A percentile compares a stretch with the other conserved stretches of the same genome.
phyloP scores from a whole-genome alignment of 1,284 basidiomycete species.

The Ganoderma lucidum region DNA sequence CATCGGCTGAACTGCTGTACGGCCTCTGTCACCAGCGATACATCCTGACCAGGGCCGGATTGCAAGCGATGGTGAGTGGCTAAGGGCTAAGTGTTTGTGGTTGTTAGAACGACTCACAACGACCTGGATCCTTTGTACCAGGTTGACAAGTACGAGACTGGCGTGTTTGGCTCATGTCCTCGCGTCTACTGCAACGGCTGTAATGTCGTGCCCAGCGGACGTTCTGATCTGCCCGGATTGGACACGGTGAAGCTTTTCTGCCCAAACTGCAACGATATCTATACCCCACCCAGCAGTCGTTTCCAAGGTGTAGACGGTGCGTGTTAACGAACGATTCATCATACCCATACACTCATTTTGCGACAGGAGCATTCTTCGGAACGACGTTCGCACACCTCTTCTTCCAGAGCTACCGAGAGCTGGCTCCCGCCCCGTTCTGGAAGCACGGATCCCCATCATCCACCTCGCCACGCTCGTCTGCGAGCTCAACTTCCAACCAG shows the following conservation, averaged over 20 bases:
- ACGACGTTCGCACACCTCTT: slow-evolving; percentile 98
- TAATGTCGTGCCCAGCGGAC: slow-evolving; percentile 94
- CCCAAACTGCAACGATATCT: slow-evolving; percentile 98
- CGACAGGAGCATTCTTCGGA: slow-evolving; percentile 95
- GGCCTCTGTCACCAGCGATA: slow-evolving; percentile 98
- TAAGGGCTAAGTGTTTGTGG: slow-evolving; percentile 29
- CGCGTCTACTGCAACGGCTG: slow-evolving; percentile 93
- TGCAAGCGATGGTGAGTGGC: slow-evolving; percentile 91
- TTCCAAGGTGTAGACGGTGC: slow-evolving; percentile 96
- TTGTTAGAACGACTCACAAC: slow-evolving; percentile 21
- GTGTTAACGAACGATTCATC: slow-evolving; percentile 9
- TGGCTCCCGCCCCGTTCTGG: slow-evolving; percentile 89
- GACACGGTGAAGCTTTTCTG: slow-evolving; percentile 99
- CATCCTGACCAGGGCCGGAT: slow-evolving; percentile 93
- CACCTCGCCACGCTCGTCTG: slow-evolving; percentile 58
- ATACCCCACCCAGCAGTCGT: slow-evolving; percentile 93
- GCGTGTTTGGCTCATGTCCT: slow-evolving; percentile 95
- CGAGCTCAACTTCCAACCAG: slow-evolving; percentile 54
- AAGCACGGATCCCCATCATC: slow-evolving; percentile 65
- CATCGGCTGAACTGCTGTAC: slow-evolving; percentile 96
- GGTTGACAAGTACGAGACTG: slow-evolving; percentile 96
- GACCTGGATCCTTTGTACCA: slow-evolving; percentile 43
- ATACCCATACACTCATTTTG: background rate
- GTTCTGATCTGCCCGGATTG: slow-evolving; percentile 96
- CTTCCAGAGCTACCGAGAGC: slow-evolving; percentile 96